Conservation (phyloP, 306 rosid species). For the Medicago arabica region DNA sequence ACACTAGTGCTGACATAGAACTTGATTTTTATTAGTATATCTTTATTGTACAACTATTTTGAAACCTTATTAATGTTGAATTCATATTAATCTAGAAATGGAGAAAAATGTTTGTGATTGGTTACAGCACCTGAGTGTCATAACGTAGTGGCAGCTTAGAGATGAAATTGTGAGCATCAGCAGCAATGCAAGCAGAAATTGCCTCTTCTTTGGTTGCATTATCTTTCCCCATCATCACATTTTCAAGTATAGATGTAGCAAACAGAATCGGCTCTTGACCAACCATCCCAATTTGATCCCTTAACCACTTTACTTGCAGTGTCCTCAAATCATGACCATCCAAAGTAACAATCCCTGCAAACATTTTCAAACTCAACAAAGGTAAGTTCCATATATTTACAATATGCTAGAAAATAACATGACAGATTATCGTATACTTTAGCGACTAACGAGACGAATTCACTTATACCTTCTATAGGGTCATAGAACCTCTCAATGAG, state of each 20-base stretch:
- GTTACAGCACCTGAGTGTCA: slow-evolving; percentile 70
- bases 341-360: slow-evolving; percentile 70
- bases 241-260: slow-evolving; percentile 78
- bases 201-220: slow-evolving; percentile 80
- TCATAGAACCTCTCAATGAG: slow-evolving; percentile 90
- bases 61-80: background rate
- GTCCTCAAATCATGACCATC: slow-evolving; percentile 81
- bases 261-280: slow-evolving; percentile 93
- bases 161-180: slow-evolving; percentile 84
- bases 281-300: slow-evolving; percentile 90
- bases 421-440: background rate
- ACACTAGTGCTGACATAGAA: background rate
- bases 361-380: slow-evolving; percentile 35
- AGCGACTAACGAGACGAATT: background rate
- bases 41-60: too few species aligned
- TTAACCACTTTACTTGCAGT: slow-evolving; percentile 83
- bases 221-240: slow-evolving; percentile 92
- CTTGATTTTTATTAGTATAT: background rate
- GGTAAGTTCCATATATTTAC: background rate
- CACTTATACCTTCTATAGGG: slow-evolving; percentile 61
- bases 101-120: slow-evolving; percentile 1
- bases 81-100: background rate
- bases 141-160: slow-evolving; percentile 77
- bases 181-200: slow-evolving; percentile 77
- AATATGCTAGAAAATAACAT: background rate